A percentile compares a stretch with the other conserved stretches of the same genome.
Evolutionary conservation across 2,329 filamentous ascomycete genomes (phyloP).

Genomic region (Pestalotiopsis sp.): DNA sequence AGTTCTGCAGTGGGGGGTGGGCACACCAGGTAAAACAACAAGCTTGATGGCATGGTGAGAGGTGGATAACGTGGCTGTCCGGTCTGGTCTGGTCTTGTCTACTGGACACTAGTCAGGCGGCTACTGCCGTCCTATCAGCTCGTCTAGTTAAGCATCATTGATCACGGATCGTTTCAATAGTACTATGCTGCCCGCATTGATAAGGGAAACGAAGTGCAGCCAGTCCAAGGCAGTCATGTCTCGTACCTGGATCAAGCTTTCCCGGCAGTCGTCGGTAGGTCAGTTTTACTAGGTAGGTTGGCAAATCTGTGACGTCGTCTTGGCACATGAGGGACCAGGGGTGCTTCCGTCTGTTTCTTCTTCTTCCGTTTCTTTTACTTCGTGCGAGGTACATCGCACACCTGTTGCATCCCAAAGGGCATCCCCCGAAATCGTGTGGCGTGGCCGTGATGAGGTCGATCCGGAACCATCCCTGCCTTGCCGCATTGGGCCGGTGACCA

Average conservation of each 20-base stretch:
- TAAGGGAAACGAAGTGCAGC: neutral
- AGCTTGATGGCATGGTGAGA: neutral
- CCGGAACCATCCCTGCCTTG: constrained; percentile 2
- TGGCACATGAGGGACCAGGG: constrained; percentile 2
- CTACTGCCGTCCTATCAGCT: constrained; percentile 6
- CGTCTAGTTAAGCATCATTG: neutral
- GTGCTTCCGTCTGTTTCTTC: neutral
- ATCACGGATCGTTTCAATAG: neutral
- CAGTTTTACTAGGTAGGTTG: neutral
- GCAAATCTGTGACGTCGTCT: constrained; percentile 5
- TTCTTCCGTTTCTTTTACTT: neutral
- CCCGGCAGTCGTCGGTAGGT: neutral
- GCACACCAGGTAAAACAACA: no score
- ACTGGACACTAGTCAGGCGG: neutral
- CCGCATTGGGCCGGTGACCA: neutral
- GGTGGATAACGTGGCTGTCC: neutral
- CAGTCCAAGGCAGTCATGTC: neutral
- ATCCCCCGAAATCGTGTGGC: constrained; percentile 7
- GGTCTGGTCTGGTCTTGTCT: neutral
- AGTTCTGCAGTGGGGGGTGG: no score
- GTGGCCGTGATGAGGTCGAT: neutral
- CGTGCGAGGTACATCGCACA: no score
- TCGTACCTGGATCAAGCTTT: neutral
- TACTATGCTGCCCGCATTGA: neutral
- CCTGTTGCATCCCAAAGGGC: neutral